Percentiles rank a stretch among this genome's conserved stretches.
phyloP scores from a whole-genome alignment of 2,329 filamentous ascomycete genomes.

The Aspergillus felis region DNA sequence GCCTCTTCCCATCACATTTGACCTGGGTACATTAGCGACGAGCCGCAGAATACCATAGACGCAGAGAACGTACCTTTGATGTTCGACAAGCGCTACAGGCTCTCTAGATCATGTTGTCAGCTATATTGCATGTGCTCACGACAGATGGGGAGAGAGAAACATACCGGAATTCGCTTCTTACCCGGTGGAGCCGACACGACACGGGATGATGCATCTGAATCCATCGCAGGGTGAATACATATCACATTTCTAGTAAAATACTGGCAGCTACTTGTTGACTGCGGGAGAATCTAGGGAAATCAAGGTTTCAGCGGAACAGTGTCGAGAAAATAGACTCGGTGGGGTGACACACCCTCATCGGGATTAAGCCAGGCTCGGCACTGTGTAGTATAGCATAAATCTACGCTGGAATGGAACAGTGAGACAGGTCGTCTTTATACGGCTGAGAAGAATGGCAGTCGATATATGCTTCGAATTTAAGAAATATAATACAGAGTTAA shows the following conservation, averaged over 20 bases:
- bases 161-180: conserved; percentile 37
- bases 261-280: neutral
- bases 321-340: neutral
- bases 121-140: neutral
- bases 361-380: neutral
- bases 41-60: neutral
- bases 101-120: conserved; percentile 20
- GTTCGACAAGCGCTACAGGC: conserved; percentile 36
- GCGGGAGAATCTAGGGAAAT: neutral
- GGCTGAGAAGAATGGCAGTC: neutral
- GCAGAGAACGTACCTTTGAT: conserved; percentile 26
- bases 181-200: conserved; percentile 20
- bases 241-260: neutral
- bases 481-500: neutral
- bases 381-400: neutral
- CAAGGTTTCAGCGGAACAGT: neutral
- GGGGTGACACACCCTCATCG: neutral
- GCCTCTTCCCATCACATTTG: conserved; percentile 35
- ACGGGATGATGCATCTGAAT: conserved; percentile 18
- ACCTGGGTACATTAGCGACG: conserved; percentile 18
- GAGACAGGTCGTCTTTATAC: neutral
- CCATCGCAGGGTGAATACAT: conserved; percentile 12
- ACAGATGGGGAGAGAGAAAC: neutral
- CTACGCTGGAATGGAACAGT: too few species aligned
- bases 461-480: neutral